Conservation (phyloP, 2,329 filamentous ascomycete genomes). For the Trichophyton mentagrophytes region DNA sequence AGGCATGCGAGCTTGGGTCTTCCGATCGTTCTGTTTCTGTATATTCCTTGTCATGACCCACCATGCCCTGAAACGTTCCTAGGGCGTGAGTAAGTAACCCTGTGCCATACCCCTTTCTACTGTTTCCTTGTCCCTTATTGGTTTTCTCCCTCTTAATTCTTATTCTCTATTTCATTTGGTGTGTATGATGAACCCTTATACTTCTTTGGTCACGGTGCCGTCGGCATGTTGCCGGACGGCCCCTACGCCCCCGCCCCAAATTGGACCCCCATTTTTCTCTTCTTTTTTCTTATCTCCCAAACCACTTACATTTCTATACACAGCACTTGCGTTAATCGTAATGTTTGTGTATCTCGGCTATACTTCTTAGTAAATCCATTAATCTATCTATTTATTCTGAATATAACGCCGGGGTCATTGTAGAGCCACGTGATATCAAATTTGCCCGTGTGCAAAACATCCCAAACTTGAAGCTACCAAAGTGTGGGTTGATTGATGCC, state of each 20-base stretch:
- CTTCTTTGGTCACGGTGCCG: background rate
- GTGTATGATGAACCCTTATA: constrained; percentile 10
- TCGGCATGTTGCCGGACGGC: background rate
- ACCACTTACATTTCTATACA: background rate
- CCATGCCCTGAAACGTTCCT: constrained; percentile 29
- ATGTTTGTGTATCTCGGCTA: constrained; percentile 1
- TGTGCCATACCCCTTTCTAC: background rate
- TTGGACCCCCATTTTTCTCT: background rate
- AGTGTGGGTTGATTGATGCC: background rate
- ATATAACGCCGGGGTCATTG: background rate
- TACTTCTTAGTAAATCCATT: background rate
- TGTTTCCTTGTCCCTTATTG: constrained; percentile 14
- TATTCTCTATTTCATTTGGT: background rate
- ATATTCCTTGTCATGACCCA: constrained; percentile 4
- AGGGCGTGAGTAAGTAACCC: constrained; percentile 21
- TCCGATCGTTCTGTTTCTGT: background rate
- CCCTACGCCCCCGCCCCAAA: background rate
- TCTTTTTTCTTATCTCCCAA: background rate
- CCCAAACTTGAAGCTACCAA: too few species aligned
- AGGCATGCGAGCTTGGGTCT: background rate
- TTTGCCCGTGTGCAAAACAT: too few species aligned
- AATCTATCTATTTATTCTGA: background rate
- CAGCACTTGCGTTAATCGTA: background rate
- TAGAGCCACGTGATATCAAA: background rate
- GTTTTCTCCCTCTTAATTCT: constrained; percentile 12